Evolutionary conservation across 2,329 filamentous ascomycete genomes (phyloP).

Genomic region (Parafenestella ontariensis): DNA sequence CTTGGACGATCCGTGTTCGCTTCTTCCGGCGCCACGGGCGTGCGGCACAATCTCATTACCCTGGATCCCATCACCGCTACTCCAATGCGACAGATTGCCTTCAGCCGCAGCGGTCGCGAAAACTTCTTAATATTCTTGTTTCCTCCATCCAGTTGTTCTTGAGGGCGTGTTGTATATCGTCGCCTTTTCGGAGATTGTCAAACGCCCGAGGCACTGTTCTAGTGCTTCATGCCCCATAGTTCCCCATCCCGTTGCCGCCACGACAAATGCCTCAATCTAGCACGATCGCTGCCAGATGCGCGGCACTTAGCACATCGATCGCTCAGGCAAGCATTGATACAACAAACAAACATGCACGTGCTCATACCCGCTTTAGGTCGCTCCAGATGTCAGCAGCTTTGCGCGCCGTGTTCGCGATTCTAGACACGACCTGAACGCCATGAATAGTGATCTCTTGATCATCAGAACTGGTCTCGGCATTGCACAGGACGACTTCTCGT

Average conservation of each 20-base stretch:
- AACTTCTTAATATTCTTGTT: not conserved
- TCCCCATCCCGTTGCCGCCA: not conserved
- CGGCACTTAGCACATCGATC: conserved; percentile 39
- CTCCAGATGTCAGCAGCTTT: conserved; percentile 38
- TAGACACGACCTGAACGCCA: conserved; percentile 41
- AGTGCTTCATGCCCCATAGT: not conserved
- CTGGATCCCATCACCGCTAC: conserved; percentile 1
- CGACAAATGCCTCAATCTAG: conserved; percentile 35
- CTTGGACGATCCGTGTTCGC: conserved; percentile 1
- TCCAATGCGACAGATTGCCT: conserved; percentile 1
- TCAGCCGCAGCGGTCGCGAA: conserved; percentile 15
- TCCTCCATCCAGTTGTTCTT: not conserved
- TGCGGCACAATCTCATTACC: conserved; percentile 2
- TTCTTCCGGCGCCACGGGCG: conserved; percentile 9
- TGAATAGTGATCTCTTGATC: conserved; percentile 41
- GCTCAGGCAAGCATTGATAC: conserved; percentile 32
- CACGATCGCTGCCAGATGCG: conserved; percentile 43
- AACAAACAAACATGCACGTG: conserved; percentile 8
- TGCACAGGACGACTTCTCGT: conserved; percentile 42
- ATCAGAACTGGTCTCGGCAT: conserved; percentile 42
- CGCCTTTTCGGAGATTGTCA: not conserved
- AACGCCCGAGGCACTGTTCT: not conserved
- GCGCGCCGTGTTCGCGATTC: conserved; percentile 42
- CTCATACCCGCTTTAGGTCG: conserved; percentile 31
- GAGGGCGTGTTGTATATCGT: not conserved